Conservation (phyloP, 768 basidiomycete species). For the Boletus tomentosulus region DNA sequence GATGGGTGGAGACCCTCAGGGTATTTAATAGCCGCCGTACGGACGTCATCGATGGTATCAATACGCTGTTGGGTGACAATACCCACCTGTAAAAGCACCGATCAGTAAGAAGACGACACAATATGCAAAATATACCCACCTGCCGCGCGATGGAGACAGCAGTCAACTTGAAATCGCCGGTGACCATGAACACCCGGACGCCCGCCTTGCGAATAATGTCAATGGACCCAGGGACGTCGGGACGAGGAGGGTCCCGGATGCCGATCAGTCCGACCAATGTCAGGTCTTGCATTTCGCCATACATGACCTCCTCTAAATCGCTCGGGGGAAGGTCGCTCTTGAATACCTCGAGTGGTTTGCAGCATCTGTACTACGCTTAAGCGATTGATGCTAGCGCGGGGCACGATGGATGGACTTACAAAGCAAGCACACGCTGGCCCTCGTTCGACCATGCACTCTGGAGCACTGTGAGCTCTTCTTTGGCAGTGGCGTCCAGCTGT, state of each 20-base stretch:
- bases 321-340: slow-evolving; percentile 24
- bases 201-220: slow-evolving; percentile 46
- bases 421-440: slow-evolving; percentile 52
- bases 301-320: slow-evolving; percentile 38
- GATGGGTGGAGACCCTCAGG: slow-evolving; percentile 12
- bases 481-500: slow-evolving; percentile 16
- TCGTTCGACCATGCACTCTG: slow-evolving; percentile 43
- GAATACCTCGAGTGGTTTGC: slow-evolving; percentile 27
- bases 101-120: slow-evolving; percentile 31
- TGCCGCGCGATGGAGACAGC: slow-evolving; percentile 48
- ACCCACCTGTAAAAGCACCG: slow-evolving; percentile 49
- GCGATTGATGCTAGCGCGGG: slow-evolving; percentile 4
- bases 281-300: slow-evolving; percentile 34
- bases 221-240: slow-evolving; percentile 45
- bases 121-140: slow-evolving; percentile 37
- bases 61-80: slow-evolving; percentile 40
- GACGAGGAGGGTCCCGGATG: slow-evolving; percentile 54
- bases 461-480: slow-evolving; percentile 33
- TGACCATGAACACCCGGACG: slow-evolving; percentile 53
- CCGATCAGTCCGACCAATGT: slow-evolving; percentile 49
- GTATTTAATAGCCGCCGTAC: slow-evolving; percentile 20
- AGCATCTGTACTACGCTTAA: slow-evolving; percentile 11
- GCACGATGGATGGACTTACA: slow-evolving; percentile 22
- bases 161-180: slow-evolving; percentile 53
- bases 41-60: slow-evolving; percentile 31